Percentiles rank a stretch among this genome's conserved stretches.
Evolutionary conservation across 139 green algal species (phyloP).

Genomic region (Chlorella sp.): DNA sequence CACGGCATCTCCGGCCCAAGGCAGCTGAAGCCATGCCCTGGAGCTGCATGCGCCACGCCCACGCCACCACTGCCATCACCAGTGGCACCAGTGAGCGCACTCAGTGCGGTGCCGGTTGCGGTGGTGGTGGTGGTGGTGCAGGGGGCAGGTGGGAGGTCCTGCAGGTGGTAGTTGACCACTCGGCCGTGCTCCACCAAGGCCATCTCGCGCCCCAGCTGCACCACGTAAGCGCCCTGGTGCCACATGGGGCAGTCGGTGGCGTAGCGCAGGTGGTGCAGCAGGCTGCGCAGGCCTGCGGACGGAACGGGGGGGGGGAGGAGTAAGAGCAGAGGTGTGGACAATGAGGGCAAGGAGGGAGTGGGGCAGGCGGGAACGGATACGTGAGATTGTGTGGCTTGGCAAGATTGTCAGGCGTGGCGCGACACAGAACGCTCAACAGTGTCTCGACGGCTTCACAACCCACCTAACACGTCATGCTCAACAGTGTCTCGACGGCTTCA

Average conservation of each 20-base stretch:
- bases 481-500: too few species aligned
- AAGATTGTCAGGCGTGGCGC: too few species aligned
- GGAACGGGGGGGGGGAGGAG: not conserved
- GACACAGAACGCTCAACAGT: too few species aligned
- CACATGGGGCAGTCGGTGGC: constrained; percentile 33
- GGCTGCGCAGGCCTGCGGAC: constrained; percentile 12
- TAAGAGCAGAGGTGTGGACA: too few species aligned
- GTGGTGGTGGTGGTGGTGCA: not conserved
- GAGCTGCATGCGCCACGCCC: too few species aligned
- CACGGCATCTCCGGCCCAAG: too few species aligned
- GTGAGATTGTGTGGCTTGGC: too few species aligned
- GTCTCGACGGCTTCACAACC: too few species aligned
- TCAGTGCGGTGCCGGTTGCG: not conserved
- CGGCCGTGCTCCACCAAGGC: constrained; percentile 6
- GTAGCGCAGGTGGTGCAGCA: constrained; percentile 35
- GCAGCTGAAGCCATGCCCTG: too few species aligned
- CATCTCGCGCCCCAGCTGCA: constrained; percentile 31
- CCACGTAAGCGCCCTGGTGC: constrained; percentile 41
- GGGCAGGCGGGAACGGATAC: too few species aligned
- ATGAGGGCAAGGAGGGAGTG: too few species aligned
- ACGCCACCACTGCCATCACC: not conserved
- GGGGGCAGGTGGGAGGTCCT: not conserved
- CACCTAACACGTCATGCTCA: too few species aligned
- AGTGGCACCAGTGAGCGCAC: constrained; percentile 6
- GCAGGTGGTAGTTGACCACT: not conserved